phyloP scores from a whole-genome alignment of 2,329 filamentous ascomycete species.

The Alternaria sp. region DNA sequence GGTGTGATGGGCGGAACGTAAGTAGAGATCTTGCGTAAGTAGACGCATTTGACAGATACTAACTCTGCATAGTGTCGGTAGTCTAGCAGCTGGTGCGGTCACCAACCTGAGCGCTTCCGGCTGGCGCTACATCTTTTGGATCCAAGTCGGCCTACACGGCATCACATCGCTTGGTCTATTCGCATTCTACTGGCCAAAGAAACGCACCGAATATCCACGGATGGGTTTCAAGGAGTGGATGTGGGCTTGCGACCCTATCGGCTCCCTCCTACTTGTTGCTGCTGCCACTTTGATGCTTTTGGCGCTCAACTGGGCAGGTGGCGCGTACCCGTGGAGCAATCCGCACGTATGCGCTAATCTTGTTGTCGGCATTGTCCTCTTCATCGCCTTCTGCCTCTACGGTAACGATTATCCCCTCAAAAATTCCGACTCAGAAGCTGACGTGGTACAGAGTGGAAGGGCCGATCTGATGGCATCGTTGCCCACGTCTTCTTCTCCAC shows the following conservation, averaged over 20 bases:
- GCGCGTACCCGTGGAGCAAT: conserved; percentile 31
- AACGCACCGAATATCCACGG: conserved; percentile 31
- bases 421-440: neutral
- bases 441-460: conserved; percentile 59
- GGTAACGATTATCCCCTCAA: conserved; percentile 12
- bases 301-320: conserved; percentile 42
- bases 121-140: conserved; percentile 66
- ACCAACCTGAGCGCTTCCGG: conserved; percentile 57
- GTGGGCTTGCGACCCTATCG: conserved; percentile 43
- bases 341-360: conserved; percentile 36
- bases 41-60: neutral
- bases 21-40: conserved; percentile 25
- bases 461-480: conserved; percentile 60
- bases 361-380: conserved; percentile 28
- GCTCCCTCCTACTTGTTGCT: conserved; percentile 32
- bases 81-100: conserved; percentile 60
- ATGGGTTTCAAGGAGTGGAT: conserved; percentile 34
- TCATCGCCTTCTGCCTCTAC: conserved; percentile 37
- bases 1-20: conserved; percentile 61
- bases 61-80: conserved; percentile 51
- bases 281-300: conserved; percentile 37
- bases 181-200: conserved; percentile 44
- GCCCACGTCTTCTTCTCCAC: conserved; percentile 63
- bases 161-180: conserved; percentile 57
- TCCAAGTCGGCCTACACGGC: conserved; percentile 62